A percentile compares a stretch with the other conserved stretches of the same genome.
These are phyloP conservation scores for Sordaria brevicollis DNA, from an alignment of 495 filamentous ascomycete genomes.

Conservation along the genomic window DNA sequence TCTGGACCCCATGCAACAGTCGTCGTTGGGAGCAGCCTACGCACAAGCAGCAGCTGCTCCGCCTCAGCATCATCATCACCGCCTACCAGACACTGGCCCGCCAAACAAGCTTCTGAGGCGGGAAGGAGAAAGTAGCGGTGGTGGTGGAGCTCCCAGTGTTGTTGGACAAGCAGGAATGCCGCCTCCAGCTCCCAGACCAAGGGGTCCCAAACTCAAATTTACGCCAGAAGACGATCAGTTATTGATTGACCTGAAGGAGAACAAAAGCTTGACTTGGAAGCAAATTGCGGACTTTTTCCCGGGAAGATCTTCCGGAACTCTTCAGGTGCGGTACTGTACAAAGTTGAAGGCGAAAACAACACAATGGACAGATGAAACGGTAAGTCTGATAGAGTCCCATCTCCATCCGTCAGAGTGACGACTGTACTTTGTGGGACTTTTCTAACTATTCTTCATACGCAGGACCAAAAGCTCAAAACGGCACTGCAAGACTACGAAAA, in stretches of 20 bases:
- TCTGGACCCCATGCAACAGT: constrained; percentile 39
- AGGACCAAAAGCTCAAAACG: constrained; percentile 69
- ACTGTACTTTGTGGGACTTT: background rate
- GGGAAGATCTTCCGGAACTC: constrained; percentile 72
- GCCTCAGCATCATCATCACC: constrained; percentile 62
- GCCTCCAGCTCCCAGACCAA: constrained; percentile 59
- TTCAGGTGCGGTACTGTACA: constrained; percentile 90
- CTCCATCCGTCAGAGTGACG: background rate
- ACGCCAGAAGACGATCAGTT: constrained; percentile 80
- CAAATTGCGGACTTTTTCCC: constrained; percentile 94
- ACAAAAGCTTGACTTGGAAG: constrained; percentile 87
- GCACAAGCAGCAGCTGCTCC: constrained; percentile 24
- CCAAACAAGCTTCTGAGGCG: constrained; percentile 45
- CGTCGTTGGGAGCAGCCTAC: constrained; percentile 33
- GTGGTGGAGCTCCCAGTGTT: constrained; percentile 52
- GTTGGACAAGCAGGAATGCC: constrained; percentile 82
- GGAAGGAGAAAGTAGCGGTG: constrained; percentile 34
- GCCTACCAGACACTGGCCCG: constrained; percentile 54
- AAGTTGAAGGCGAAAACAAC: constrained; percentile 87
- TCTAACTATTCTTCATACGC: background rate
- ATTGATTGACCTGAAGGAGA: constrained; percentile 81
- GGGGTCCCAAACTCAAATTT: constrained; percentile 80
- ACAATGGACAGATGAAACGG: constrained; percentile 87
- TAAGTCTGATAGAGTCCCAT: constrained; percentile 31
- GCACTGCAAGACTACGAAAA: constrained; percentile 83